phyloP scores from a whole-genome alignment of 1,284 basidiomycete species.

The Marasmius sp. region DNA sequence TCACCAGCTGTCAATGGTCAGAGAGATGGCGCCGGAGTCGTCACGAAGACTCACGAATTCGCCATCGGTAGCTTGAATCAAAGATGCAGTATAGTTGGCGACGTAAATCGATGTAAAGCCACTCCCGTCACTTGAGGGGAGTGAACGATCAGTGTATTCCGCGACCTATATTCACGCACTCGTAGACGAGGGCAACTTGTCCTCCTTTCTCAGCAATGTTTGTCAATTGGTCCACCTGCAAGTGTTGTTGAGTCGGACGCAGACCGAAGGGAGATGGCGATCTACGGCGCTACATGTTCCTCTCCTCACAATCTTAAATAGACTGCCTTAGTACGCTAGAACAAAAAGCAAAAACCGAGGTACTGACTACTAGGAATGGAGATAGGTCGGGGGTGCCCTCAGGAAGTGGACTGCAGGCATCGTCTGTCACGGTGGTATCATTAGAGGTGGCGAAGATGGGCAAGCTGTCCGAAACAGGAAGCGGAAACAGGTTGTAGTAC shows the following conservation, averaged over 20 bases:
- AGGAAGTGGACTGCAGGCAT: slow-evolving; percentile 50
- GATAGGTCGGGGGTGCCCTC: slow-evolving; percentile 45
- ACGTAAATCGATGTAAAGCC: slow-evolving; percentile 39
- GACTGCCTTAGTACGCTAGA: too few species aligned
- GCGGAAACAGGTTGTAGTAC: slow-evolving; percentile 39
- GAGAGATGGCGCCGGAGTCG: neutral
- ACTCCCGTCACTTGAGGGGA: slow-evolving; percentile 38
- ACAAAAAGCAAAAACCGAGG: neutral
- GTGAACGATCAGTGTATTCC: neutral
- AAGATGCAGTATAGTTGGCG: slow-evolving; percentile 43
- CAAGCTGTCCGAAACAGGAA: slow-evolving; percentile 31
- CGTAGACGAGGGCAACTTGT: slow-evolving; percentile 49
- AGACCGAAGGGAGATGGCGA: neutral
- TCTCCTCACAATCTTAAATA: slow-evolving; percentile 25
- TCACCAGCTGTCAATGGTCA: slow-evolving; percentile 28
- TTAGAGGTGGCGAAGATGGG: slow-evolving; percentile 46
- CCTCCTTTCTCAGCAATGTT: slow-evolving; percentile 54
- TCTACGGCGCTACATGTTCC: slow-evolving; percentile 1
- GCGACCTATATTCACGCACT: slow-evolving; percentile 33
- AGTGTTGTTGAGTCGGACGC: neutral
- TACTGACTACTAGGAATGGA: slow-evolving; percentile 30
- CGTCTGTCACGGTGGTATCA: slow-evolving; percentile 39
- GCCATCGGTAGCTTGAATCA: slow-evolving; percentile 38
- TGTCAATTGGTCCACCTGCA: slow-evolving; percentile 40
- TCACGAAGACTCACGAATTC: slow-evolving; percentile 7